Conservation (phyloP, 163 green algal species). For the Scenedesmus sp. region DNA sequence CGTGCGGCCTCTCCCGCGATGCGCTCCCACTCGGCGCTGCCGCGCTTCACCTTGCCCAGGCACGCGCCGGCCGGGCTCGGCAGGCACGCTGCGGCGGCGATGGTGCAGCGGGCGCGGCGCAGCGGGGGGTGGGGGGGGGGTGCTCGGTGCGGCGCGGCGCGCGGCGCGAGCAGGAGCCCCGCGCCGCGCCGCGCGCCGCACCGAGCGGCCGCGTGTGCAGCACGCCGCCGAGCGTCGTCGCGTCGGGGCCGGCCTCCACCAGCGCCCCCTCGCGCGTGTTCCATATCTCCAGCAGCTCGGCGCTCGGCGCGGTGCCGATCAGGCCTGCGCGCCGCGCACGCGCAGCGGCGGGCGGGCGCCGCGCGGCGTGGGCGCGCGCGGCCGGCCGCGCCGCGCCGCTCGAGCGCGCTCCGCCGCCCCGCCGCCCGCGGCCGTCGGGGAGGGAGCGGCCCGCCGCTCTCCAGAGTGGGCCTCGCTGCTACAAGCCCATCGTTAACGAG, state of each 20-base stretch:
- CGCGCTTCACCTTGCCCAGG: slow-evolving; percentile 60
- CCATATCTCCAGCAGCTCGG: slow-evolving; percentile 84
- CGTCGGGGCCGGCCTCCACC: slow-evolving; percentile 58
- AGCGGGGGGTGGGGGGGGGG: too few species aligned
- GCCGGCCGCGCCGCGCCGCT: too few species aligned
- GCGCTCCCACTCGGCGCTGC: slow-evolving; percentile 49
- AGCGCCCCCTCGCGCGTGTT: slow-evolving; percentile 72
- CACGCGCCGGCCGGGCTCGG: slow-evolving; percentile 63
- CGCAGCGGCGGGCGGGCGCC: too few species aligned
- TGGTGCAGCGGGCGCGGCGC: too few species aligned
- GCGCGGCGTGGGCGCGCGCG: too few species aligned
- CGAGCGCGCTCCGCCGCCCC: too few species aligned
- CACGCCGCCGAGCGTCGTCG: slow-evolving; percentile 63
- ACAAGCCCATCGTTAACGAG: too few species aligned
- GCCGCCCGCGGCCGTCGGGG: too few species aligned
- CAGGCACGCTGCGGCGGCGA: slow-evolving; percentile 67
- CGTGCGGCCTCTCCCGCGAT: slow-evolving; percentile 69
- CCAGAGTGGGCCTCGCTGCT: too few species aligned
- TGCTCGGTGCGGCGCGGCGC: too few species aligned
- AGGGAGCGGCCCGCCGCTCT: too few species aligned
- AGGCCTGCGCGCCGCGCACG: slow-evolving; percentile 50
- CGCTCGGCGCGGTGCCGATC: slow-evolving; percentile 77
- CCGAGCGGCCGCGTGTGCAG: slow-evolving; percentile 78
- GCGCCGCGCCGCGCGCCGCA: slow-evolving; percentile 24
- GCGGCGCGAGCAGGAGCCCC: too few species aligned